Conservation (phyloP, 345 rosid genomes). For the Hibiscus syriacus region DNA sequence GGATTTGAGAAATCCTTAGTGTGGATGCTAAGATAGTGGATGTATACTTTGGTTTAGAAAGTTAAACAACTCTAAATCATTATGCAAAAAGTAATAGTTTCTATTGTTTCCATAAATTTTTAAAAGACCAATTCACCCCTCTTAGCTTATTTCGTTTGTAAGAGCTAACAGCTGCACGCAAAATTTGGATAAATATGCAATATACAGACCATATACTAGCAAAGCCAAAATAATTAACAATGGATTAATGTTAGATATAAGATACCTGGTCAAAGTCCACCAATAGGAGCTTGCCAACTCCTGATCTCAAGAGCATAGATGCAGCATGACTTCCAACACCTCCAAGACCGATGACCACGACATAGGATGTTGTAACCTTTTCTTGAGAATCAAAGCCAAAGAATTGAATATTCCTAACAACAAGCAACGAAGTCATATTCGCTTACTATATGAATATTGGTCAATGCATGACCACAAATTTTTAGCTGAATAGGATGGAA, state of each 20-base stretch:
- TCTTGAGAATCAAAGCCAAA: slow-evolving; percentile 69
- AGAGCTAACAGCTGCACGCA: too few species aligned
- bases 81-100: too few species aligned
- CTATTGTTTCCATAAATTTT: too few species aligned
- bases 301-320: slow-evolving; percentile 90
- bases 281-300: slow-evolving; percentile 84
- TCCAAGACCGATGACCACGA: slow-evolving; percentile 95
- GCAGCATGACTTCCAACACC: slow-evolving; percentile 99
- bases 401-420: slow-evolving; percentile 83
- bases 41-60: too few species aligned
- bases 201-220: not conserved
- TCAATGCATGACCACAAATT: not conserved
- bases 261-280: slow-evolving; percentile 94
- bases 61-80: too few species aligned
- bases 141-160: too few species aligned
- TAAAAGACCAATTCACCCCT: too few species aligned
- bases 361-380: slow-evolving; percentile 76
- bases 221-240: not conserved
- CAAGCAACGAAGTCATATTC: not conserved
- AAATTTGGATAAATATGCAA: not conserved
- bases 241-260: not conserved
- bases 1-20: too few species aligned
- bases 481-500: not conserved
- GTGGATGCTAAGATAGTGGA: too few species aligned
- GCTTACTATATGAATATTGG: not conserved